Base-by-base conservation (phyloP, 306 rosid species). In the Trichosanthes cucumerina region DNA sequence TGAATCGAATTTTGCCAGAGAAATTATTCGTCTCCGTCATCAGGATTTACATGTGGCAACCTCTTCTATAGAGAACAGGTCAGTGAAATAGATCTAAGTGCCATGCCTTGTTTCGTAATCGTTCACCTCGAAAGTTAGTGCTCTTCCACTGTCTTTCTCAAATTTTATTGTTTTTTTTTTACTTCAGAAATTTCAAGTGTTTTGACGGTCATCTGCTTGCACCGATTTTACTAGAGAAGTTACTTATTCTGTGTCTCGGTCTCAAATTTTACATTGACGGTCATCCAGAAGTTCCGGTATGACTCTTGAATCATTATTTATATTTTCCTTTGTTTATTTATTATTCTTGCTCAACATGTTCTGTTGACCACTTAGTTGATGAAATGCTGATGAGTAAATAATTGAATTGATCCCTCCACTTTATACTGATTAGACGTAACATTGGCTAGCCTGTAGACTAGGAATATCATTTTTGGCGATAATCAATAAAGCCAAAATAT, bases 361-460 rank as follows among this genome's bases (percentile, higher is more conserved):
- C 57, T 44, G 57, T 23, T 12, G 76, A 71, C 7, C 54, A 11
- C 9, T 23, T 24, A 15, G 12, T 46, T 44, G 57, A 47, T 46
- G 77, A 26, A 72, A 14, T 47, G 58, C 23, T 46, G 9, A n/a
- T 21, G 34, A 31, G 75, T 62, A 24, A 43, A 71, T 46, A 71
- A 71, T 71, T 71, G 39, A 49, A 72, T 49, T 72, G 38, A 52
- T 72, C 38, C 59, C 3, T 47, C 26, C 59, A 72, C 77, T 72
- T 16, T 72, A 72, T 15, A 72, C 58, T 72, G 77, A 72, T 72
- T 72, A 47, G 76, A 71, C 58, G 52, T 72, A 6, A 72, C 41
- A 46, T 28, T 46, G 23, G 24, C 26, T 26, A 47, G 77, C 6
- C 12, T 24, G 6, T 47, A 44, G 77, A 28, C 18, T 72, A 72